A percentile compares a stretch with the other conserved stretches of the same genome.
phyloP scores from a whole-genome alignment of 1,139 yeast genomes.

The Candida pseudoviswanathii region DNA sequence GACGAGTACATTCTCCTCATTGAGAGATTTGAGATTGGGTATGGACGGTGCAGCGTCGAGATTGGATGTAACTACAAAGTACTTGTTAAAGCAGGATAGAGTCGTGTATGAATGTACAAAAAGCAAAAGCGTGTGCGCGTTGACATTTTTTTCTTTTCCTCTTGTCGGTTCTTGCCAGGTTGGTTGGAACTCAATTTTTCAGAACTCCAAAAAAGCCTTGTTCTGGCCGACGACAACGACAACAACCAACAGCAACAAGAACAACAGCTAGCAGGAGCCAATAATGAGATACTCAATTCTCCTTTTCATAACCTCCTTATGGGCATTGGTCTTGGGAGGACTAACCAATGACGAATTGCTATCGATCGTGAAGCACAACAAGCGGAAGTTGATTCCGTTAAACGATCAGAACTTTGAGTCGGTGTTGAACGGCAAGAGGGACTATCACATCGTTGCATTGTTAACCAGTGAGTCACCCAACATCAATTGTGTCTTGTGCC shows the following conservation, averaged over 20 bases:
- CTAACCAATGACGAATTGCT: constrained; percentile 31
- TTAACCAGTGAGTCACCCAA: constrained; percentile 75
- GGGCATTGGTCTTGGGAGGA: constrained; percentile 27
- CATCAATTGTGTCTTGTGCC: constrained; percentile 78
- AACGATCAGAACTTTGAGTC: constrained; percentile 63
- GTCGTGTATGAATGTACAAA: constrained; percentile 4
- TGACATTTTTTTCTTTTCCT: not conserved
- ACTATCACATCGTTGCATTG: constrained; percentile 64
- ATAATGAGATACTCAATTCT: constrained; percentile 10
- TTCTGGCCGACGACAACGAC: not conserved
- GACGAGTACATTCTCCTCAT: constrained; percentile 42
- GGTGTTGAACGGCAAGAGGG: constrained; percentile 68
- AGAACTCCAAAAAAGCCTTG: not conserved
- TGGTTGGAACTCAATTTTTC: constrained; percentile 4
- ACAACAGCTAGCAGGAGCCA: not conserved
- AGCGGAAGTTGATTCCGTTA: constrained; percentile 34
- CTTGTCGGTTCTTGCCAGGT: constrained; percentile 2
- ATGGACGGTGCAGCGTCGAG: constrained; percentile 39
- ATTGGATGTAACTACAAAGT: constrained; percentile 33
- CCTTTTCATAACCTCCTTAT: constrained; percentile 16
- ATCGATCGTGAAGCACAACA: constrained; percentile 21
- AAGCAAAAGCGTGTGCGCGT: not conserved
- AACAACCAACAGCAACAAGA: not conserved
- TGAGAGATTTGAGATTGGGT: constrained; percentile 53
- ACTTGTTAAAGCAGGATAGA: not conserved